Conservation (phyloP, 805 yeast species). For the Nakazawaea anatomiae region DNA sequence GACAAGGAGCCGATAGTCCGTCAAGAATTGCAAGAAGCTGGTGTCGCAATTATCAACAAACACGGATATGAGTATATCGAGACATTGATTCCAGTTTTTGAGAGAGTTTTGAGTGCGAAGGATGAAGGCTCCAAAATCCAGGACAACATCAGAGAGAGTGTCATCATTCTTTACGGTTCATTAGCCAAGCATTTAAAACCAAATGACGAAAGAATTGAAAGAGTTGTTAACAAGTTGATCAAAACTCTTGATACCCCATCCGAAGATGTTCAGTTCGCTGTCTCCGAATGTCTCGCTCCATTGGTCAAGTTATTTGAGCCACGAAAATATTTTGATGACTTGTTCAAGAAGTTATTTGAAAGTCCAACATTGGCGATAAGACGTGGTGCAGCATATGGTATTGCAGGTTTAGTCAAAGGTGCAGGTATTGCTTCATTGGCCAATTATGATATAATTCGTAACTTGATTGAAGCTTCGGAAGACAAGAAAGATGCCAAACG, state of each 20-base stretch:
- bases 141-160: slow-evolving; percentile 68
- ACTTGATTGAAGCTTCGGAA: slow-evolving; percentile 76
- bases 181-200: slow-evolving; percentile 77
- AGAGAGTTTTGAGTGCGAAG: slow-evolving; percentile 49
- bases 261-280: slow-evolving; percentile 84
- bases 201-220: slow-evolving; percentile 58
- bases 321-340: slow-evolving; percentile 48
- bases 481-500: slow-evolving; percentile 69
- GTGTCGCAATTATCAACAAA: slow-evolving; percentile 58
- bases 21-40: slow-evolving; percentile 86
- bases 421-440: slow-evolving; percentile 75
- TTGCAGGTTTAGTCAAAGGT: slow-evolving; percentile 91
- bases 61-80: slow-evolving; percentile 71
- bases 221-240: slow-evolving; percentile 64
- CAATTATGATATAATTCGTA: slow-evolving; percentile 71
- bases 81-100: slow-evolving; percentile 74
- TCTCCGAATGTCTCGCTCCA: slow-evolving; percentile 82
- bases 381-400: slow-evolving; percentile 94
- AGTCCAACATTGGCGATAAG: slow-evolving; percentile 48
- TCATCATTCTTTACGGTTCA: slow-evolving; percentile 84
- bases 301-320: slow-evolving; percentile 52
- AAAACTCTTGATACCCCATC: slow-evolving; percentile 81
- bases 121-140: slow-evolving; percentile 42
- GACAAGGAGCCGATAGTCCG: slow-evolving; percentile 71
- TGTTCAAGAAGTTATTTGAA: slow-evolving; percentile 55